phyloP scores from a whole-genome alignment of 202 grass and related monocot genomes.

The Dendrocalamus latiflorus region DNA sequence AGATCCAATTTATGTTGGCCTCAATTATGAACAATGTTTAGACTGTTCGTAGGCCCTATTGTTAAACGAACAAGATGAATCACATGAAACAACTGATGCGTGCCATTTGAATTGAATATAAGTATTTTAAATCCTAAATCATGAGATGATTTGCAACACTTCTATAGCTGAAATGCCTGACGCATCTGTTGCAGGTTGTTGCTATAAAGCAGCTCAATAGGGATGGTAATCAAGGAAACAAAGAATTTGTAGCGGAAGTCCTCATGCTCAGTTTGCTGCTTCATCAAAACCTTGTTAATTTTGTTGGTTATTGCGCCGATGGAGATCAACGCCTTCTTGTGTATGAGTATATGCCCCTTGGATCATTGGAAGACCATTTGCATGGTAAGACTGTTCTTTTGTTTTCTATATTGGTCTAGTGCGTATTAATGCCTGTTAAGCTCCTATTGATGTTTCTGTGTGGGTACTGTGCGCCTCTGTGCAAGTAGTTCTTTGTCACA shows the following conservation, averaged over 20 bases:
- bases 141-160: neutral
- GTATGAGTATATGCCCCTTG: no score
- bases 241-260: slow-evolving; percentile 96
- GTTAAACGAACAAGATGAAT: slow-evolving; percentile 27
- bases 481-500: no score
- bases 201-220: slow-evolving; percentile 95
- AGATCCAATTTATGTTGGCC: slow-evolving; percentile 23
- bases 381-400: slow-evolving; percentile 40
- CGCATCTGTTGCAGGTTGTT: slow-evolving; percentile 57
- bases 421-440: no score
- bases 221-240: slow-evolving; percentile 93
- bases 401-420: no score
- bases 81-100: slow-evolving; percentile 15
- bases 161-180: slow-evolving; percentile 21
- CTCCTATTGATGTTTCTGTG: no score
- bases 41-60: neutral
- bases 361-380: no score
- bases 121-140: neutral
- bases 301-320: no score
- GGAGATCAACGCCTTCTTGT: no score
- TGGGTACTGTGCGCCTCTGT: no score
- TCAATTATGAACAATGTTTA: neutral
- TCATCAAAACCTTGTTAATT: no score
- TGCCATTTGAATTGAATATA: neutral
- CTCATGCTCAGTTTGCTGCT: slow-evolving; percentile 99